Percentiles rank a stretch among this genome's conserved stretches.
Evolutionary conservation across 176 grass and related monocot species (phyloP).

Genomic region (Carex myosuroides): DNA sequence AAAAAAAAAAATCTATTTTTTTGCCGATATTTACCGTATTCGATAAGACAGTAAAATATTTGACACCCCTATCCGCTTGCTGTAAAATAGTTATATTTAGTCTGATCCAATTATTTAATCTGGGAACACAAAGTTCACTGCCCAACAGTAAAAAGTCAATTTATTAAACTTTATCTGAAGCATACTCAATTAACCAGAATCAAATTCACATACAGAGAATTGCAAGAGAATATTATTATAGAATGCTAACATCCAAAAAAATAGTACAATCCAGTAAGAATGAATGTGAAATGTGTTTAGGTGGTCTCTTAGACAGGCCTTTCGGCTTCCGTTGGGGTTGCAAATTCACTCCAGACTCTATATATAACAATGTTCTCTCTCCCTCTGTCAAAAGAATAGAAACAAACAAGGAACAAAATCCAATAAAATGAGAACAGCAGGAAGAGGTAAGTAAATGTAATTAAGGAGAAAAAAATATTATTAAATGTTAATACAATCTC

Average conservation of each 20-base stretch:
- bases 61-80: no score
- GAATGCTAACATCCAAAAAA: slow-evolving; percentile 23
- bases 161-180: not conserved
- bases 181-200: not conserved
- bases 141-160: not conserved
- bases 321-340: slow-evolving; percentile 43
- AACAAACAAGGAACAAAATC: slow-evolving; percentile 11
- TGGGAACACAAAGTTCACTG: not conserved
- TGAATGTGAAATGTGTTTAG: not conserved
- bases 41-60: no score
- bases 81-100: not conserved
- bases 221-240: slow-evolving; percentile 11
- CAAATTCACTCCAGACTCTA: slow-evolving; percentile 42
- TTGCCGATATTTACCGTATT: no score
- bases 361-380: slow-evolving; percentile 70
- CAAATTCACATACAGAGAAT: not conserved
- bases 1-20: no score
- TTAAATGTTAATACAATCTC: not conserved
- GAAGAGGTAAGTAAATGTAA: not conserved
- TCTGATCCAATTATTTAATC: not conserved
- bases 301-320: not conserved
- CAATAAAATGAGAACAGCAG: not conserved
- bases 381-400: slow-evolving; percentile 49
- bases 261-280: slow-evolving; percentile 23
- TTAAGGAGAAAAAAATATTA: not conserved